Base-by-base conservation (phyloP, 805 yeast genomes). In the Candida easanensis region DNA sequence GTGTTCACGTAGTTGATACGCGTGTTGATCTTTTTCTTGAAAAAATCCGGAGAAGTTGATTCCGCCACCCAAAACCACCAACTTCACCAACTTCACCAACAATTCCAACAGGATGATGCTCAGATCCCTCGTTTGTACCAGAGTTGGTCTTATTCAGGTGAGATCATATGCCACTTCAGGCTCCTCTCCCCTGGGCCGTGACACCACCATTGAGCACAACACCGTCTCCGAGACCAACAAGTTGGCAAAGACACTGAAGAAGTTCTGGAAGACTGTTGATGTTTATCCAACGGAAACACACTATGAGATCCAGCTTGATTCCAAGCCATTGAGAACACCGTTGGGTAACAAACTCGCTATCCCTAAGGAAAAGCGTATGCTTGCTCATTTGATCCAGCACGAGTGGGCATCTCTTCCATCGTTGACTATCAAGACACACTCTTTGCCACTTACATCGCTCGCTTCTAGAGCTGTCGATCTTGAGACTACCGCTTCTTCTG, bases 381-480 rank as follows among this genome's bases (percentile, higher is more conserved):
- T 93, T 50, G 97, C 97, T 0, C 71, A 80, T 49, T 63, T 91
- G 54, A 69, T 93, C 28, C 80, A 80, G 31, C 88, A 88, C 57
- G 99, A 93, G 65, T 93, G 99, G 99, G 73, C 79, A 43, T 75
- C 76, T 32, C 66, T 93, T 44, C 77, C 91, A 3, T 73, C 74
- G 44, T 71, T 82, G 48, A 69, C 77, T 36, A 77, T 90, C 55
- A 85, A 84, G 62, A 83, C 89, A 15, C 87, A 84, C 58, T 69
- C 85, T 30, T 72, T 93, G 33, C 98, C 98, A 0, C 66, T 93
- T 47, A 93, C 99, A 0, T 87, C 97, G 0, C 66, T 93, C 41
- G 82, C 85, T 4, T 81, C 97, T 1, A 74, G 99, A 50, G 87
- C 95, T 14, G 79, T 93, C 37, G 99, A 93, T 62, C 67, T 93